These are phyloP conservation scores for Heracleum sosnowskyi DNA, from an alignment of 129 eudicot genomes.

Conservation along the genomic window DNA sequence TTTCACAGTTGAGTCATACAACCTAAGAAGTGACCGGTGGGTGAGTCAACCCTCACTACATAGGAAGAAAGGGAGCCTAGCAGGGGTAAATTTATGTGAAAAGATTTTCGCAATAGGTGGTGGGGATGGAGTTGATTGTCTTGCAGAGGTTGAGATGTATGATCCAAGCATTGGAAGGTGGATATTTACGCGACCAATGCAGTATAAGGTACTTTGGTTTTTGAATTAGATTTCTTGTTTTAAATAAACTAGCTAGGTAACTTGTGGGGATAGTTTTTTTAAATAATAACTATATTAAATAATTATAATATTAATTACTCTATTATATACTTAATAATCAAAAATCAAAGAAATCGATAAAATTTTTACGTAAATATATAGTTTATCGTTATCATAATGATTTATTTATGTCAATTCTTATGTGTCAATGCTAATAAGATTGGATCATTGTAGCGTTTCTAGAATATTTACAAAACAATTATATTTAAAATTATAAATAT, in stretches of 20 bases:
- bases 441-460: no score
- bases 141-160: constrained; percentile 63
- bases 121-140: constrained; percentile 33
- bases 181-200: constrained; percentile 52
- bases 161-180: constrained; percentile 47
- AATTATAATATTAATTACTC: no score
- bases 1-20: constrained; percentile 64
- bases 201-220: constrained; percentile 38
- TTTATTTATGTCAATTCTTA: no score
- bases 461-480: no score
- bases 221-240: neutral
- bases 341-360: no score
- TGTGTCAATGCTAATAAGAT: no score
- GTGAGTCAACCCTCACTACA: constrained; percentile 35
- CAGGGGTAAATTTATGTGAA: constrained; percentile 45
- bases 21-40: constrained; percentile 43
- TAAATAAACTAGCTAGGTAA: neutral
- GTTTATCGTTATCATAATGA: no score
- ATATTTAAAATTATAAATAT: no score
- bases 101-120: constrained; percentile 72
- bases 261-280: no score
- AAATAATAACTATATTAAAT: no score
- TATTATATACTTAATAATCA: no score
- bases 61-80: constrained; percentile 40
- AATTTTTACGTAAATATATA: no score